Evolutionary conservation across 2,329 filamentous ascomycete species (phyloP).

Genomic region (Aureobasidium vineae): DNA sequence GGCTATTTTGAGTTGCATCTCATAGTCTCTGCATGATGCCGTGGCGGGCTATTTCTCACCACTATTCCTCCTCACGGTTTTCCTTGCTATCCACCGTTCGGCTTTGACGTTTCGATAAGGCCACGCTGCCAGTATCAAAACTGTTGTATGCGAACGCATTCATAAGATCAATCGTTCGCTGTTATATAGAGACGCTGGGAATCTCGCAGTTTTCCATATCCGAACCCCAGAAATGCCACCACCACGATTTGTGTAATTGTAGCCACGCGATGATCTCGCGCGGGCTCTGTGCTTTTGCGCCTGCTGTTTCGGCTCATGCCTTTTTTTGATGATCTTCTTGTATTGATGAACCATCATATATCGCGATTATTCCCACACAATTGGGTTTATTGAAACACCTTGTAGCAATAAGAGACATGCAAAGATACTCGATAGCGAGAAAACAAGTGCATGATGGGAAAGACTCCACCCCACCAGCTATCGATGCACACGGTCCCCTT

Average conservation of each 20-base stretch:
- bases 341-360: not conserved
- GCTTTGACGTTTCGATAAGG: constrained; percentile 17
- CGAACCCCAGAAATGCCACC: constrained; percentile 1
- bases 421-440: not conserved
- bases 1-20: constrained; percentile 26
- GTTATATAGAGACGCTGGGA: constrained; percentile 9
- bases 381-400: constrained; percentile 20
- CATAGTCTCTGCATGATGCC: constrained; percentile 25
- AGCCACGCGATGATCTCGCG: constrained; percentile 11
- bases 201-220: not conserved
- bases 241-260: not conserved
- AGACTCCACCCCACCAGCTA: not conserved
- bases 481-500: constrained; percentile 2
- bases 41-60: constrained; percentile 6
- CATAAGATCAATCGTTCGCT: not conserved
- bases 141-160: constrained; percentile 12
- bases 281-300: constrained; percentile 17
- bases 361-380: constrained; percentile 18
- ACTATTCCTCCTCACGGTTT: not conserved
- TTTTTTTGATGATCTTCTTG: constrained; percentile 13
- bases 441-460: not conserved
- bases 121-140: not conserved
- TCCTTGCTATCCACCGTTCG: constrained; percentile 8
- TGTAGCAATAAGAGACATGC: not conserved
- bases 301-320: not conserved